A percentile compares a stretch with the other conserved stretches of the same genome.
phyloP scores from a whole-genome alignment of 1,284 basidiomycete species.

The Porphyrellus sp. region DNA sequence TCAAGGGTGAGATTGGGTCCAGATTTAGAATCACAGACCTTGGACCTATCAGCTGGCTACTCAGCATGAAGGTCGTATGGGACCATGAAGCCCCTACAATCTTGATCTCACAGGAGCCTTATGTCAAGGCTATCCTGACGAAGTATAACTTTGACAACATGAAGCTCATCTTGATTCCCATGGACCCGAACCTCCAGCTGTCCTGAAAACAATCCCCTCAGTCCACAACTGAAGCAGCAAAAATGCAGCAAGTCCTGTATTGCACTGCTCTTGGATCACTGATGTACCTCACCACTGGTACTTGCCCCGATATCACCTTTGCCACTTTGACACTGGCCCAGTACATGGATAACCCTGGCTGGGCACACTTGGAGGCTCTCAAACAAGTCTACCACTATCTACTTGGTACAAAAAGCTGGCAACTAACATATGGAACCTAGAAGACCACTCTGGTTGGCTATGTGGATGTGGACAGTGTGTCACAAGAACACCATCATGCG shows the following conservation, averaged over 20 bases:
- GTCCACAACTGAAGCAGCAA: neutral
- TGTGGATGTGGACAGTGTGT: neutral
- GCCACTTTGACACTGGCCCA: too few species aligned
- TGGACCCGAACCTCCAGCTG: neutral
- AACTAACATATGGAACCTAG: neutral
- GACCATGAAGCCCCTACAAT: neutral
- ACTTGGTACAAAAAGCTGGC: neutral
- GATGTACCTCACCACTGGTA: neutral
- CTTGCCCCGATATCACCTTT: too few species aligned
- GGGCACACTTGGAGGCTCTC: too few species aligned
- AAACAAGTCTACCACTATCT: neutral
- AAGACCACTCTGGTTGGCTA: neutral
- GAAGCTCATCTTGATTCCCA: neutral
- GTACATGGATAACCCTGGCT: too few species aligned
- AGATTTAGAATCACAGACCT: neutral
- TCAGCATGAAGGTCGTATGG: neutral
- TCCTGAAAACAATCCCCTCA: neutral
- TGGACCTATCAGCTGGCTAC: neutral
- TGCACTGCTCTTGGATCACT: neutral
- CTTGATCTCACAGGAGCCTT: neutral
- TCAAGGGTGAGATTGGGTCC: neutral
- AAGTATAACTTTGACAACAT: neutral
- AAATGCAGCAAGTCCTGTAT: neutral
- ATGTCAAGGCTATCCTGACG: neutral
- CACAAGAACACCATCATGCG: neutral